Conservation (phyloP, 164 flowering plant species). For the Cinnamomum micranthum region DNA sequence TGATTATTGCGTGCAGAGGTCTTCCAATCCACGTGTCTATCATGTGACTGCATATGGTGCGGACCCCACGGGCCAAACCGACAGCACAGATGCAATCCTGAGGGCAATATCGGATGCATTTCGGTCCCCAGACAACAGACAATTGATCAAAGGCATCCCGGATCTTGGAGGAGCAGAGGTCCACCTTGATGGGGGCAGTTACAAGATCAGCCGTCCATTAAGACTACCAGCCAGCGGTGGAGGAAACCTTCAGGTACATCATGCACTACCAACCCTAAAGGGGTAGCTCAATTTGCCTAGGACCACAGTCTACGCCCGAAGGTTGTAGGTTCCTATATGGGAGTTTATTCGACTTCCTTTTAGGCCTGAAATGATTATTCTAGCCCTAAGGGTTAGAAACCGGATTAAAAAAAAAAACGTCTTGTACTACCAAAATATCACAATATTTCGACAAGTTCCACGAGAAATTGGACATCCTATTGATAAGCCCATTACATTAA, state of each 20-base stretch:
- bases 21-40: neutral
- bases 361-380: neutral
- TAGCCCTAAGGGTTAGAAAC: neutral
- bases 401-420: no score
- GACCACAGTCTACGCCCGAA: neutral
- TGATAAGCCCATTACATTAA: no score
- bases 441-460: no score
- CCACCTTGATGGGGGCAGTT: conserved; percentile 16
- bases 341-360: neutral
- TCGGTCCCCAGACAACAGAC: no score
- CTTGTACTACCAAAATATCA: no score
- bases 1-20: neutral
- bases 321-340: neutral
- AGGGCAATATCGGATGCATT: conserved; percentile 14
- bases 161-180: conserved; percentile 16
- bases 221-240: conserved; percentile 7
- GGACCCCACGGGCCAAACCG: conserved; percentile 13
- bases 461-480: no score
- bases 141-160: conserved; percentile 11
- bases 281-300: neutral
- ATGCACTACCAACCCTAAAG: no score
- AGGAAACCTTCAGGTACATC: conserved; percentile 15
- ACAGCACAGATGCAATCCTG: conserved; percentile 15
- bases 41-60: conserved; percentile 11
- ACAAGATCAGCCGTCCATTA: conserved; percentile 14